Percentiles rank a stretch among this genome's conserved stretches.
Conservation (phyloP, 768 basidiomycete species). For the Butyriboletus loyo region DNA sequence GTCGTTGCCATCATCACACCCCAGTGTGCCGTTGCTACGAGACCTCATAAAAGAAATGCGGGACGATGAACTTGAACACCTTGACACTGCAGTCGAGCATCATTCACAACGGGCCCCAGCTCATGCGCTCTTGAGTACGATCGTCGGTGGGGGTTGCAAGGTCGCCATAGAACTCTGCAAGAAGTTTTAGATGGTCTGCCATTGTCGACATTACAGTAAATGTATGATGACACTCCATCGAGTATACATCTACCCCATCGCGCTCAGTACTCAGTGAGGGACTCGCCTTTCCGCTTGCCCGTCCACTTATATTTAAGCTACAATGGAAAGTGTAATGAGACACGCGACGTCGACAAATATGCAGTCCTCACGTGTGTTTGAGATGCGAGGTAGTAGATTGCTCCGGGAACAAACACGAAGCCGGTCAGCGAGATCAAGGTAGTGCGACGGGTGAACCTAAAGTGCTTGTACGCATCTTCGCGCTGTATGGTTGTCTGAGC, state of each 20-base stretch:
- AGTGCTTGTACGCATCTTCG: constrained; percentile 80
- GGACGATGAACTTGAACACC: constrained; percentile 93
- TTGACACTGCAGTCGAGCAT: constrained; percentile 87
- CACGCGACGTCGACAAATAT: constrained; percentile 7
- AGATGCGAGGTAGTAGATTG: constrained; percentile 45
- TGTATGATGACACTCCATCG: constrained; percentile 1
- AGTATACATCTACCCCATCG: neutral
- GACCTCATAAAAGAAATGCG: constrained; percentile 79
- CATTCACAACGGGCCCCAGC: constrained; percentile 88
- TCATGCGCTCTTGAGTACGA: constrained; percentile 83
- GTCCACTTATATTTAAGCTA: constrained; percentile 56
- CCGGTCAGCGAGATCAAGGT: constrained; percentile 61
- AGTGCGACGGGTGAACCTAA: constrained; percentile 72
- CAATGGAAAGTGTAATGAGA: constrained; percentile 1
- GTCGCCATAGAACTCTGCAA: constrained; percentile 89
- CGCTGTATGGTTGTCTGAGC: constrained; percentile 45
- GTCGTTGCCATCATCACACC: constrained; percentile 60
- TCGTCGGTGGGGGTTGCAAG: constrained; percentile 84
- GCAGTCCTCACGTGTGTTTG: constrained; percentile 36
- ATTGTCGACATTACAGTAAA: neutral
- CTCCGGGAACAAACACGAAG: constrained; percentile 60
- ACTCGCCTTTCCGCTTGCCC: constrained; percentile 47
- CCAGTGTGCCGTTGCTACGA: constrained; percentile 72
- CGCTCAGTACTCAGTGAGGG: constrained; percentile 33
- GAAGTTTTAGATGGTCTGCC: constrained; percentile 48